Conservation (phyloP, 495 filamentous ascomycete genomes). For the Pyronema domesticum region DNA sequence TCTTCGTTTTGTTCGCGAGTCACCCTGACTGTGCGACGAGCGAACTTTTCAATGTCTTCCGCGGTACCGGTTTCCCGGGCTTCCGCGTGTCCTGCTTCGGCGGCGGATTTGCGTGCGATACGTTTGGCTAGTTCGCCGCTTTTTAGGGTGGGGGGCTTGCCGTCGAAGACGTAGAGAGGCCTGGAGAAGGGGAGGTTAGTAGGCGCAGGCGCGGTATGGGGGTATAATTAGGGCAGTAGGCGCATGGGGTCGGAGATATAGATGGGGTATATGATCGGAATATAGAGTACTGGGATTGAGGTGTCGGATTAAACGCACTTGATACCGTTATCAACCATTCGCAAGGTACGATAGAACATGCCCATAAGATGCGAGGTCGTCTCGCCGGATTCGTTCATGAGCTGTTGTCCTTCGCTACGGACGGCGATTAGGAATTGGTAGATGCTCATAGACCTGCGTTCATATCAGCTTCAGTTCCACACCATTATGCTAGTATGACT, state of each 20-base stretch:
- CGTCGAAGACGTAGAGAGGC: slow-evolving; percentile 93
- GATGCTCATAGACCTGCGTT: slow-evolving; percentile 80
- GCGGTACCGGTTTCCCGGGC: slow-evolving; percentile 95
- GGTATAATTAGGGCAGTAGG: not conserved
- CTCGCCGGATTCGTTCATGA: slow-evolving; percentile 82
- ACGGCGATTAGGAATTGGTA: slow-evolving; percentile 98
- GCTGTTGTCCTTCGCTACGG: slow-evolving; percentile 85
- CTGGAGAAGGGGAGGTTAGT: not conserved
- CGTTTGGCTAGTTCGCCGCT: slow-evolving; percentile 90
- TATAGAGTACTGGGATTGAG: not conserved
- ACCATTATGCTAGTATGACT: not conserved
- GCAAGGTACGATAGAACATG: slow-evolving; percentile 96
- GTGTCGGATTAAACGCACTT: slow-evolving; percentile 34
- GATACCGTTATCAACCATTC: slow-evolving; percentile 96
- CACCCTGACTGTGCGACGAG: slow-evolving; percentile 82
- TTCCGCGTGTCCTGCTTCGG: slow-evolving; percentile 71
- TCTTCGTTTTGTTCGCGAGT: slow-evolving; percentile 90
- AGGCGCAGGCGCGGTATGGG: not conserved
- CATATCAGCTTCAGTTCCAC: not conserved
- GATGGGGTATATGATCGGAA: not conserved
- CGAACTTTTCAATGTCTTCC: slow-evolving; percentile 96
- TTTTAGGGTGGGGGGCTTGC: slow-evolving; percentile 89
- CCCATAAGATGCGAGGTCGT: slow-evolving; percentile 98
- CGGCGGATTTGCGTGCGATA: slow-evolving; percentile 76
- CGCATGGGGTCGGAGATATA: not conserved